Conservation (phyloP, 768 basidiomycete species). For the Boletus sensibilis region DNA sequence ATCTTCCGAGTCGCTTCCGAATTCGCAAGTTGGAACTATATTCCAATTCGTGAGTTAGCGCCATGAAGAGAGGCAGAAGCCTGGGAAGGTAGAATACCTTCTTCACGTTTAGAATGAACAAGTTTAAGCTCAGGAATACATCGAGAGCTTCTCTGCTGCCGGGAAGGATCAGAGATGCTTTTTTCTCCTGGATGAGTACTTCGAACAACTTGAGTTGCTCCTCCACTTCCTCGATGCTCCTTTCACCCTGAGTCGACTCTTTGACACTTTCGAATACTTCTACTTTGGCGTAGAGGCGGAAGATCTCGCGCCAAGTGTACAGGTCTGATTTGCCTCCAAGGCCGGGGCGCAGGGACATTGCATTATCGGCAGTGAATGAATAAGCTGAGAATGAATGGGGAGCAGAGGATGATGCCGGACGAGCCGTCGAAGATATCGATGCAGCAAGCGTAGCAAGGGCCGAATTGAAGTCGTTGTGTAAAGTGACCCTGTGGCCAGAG, state of each 20-base stretch:
- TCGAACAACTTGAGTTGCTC: slow-evolving; percentile 61
- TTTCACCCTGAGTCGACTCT: slow-evolving; percentile 67
- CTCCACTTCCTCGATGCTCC: slow-evolving; percentile 69
- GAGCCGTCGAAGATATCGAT: slow-evolving; percentile 33
- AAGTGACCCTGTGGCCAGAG: slow-evolving; percentile 45
- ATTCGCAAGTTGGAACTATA: slow-evolving; percentile 78
- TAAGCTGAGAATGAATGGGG: slow-evolving; percentile 34
- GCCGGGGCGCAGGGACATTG: slow-evolving; percentile 40
- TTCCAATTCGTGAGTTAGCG: background rate
- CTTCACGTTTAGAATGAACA: slow-evolving; percentile 77
- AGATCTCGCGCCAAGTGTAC: slow-evolving; percentile 88
- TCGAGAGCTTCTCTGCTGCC: slow-evolving; percentile 60
- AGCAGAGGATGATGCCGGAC: slow-evolving; percentile 32
- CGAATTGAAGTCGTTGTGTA: slow-evolving; percentile 51
- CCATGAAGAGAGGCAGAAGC: background rate
- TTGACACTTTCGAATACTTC: slow-evolving; percentile 78
- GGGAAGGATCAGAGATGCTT: slow-evolving; percentile 53
- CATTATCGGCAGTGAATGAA: slow-evolving; percentile 24
- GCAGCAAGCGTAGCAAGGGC: slow-evolving; percentile 49
- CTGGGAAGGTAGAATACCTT: slow-evolving; percentile 46
- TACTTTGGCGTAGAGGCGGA: slow-evolving; percentile 80
- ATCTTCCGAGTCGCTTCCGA: slow-evolving; percentile 90
- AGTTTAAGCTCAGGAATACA: slow-evolving; percentile 72
- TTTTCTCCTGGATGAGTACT: slow-evolving; percentile 50
- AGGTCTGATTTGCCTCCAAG: slow-evolving; percentile 51